Evolutionary conservation across 1,139 yeast species (phyloP).

Genomic region (Groenewaldozyma sp.): DNA sequence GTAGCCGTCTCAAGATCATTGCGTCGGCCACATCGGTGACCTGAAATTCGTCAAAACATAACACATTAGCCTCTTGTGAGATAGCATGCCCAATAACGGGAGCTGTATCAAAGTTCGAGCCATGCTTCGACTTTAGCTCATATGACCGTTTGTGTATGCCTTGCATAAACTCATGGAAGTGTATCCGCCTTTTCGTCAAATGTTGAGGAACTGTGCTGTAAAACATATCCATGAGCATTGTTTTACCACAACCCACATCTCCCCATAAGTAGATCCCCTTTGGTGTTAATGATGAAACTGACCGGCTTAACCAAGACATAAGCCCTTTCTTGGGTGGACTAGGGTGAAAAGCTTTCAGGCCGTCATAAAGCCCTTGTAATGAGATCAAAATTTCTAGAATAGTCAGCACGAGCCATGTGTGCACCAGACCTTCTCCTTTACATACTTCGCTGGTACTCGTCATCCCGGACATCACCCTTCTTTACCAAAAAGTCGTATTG

Average conservation of each 20-base stretch:
- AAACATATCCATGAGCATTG: slow-evolving; percentile 95
- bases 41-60: slow-evolving; percentile 87
- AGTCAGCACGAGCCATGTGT: too few relatives aligned
- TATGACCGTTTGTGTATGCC: slow-evolving; percentile 81
- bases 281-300: slow-evolving; percentile 31
- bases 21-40: slow-evolving; percentile 99
- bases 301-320: slow-evolving; percentile 3
- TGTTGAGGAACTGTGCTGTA: slow-evolving; percentile 73
- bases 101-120: slow-evolving; percentile 68
- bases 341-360: slow-evolving; percentile 18
- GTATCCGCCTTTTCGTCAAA: slow-evolving; percentile 69
- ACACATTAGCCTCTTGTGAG: slow-evolving; percentile 61
- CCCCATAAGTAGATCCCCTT: slow-evolving; percentile 88
- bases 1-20: slow-evolving; percentile 74
- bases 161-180: slow-evolving; percentile 97
- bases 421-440: too few relatives aligned
- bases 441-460: slow-evolving; percentile 46
- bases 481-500: slow-evolving; percentile 52
- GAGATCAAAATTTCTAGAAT: slow-evolving; percentile 18
- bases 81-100: slow-evolving; percentile 80
- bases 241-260: slow-evolving; percentile 97
- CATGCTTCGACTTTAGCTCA: slow-evolving; percentile 54
- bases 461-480: slow-evolving; percentile 47
- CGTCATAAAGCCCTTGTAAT: slow-evolving; percentile 20
- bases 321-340: slow-evolving; percentile 10